Evolutionary conservation across 208 protist species (phyloP).

Genomic region (Wallacemonas sp.): DNA sequence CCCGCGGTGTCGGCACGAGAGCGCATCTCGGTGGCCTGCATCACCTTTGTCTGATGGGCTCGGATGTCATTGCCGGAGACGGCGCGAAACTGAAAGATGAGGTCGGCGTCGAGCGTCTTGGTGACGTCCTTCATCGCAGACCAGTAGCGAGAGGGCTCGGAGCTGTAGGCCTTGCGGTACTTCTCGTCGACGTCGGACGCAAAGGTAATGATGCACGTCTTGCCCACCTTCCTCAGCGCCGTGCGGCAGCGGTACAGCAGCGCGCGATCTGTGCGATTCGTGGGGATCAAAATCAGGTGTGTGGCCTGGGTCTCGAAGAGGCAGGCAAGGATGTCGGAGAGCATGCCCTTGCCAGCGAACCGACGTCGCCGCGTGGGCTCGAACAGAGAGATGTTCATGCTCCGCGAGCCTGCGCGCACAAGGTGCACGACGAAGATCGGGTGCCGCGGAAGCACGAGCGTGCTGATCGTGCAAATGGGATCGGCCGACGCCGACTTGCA

Average conservation of each 20-base stretch:
- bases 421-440: conserved; percentile 83
- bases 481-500: conserved; percentile 53
- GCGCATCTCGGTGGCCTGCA: conserved; percentile 15
- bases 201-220: conserved; percentile 64
- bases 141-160: conserved; percentile 77
- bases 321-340: conserved; percentile 80
- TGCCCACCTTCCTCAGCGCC: conserved; percentile 61
- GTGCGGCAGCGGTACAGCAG: conserved; percentile 76
- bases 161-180: conserved; percentile 66
- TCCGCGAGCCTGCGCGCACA: conserved; percentile 70
- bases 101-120: conserved; percentile 54
- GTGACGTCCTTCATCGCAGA: conserved; percentile 41
- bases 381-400: conserved; percentile 73
- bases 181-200: conserved; percentile 65
- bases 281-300: conserved; percentile 79
- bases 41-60: conserved; percentile 35
- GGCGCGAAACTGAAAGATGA: conserved; percentile 57
- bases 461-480: conserved; percentile 50
- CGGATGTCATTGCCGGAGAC: conserved; percentile 60
- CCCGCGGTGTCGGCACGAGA: conserved; percentile 8
- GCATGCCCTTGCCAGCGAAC: conserved; percentile 77
- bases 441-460: conserved; percentile 51
- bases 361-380: conserved; percentile 50
- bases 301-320: conserved; percentile 58
- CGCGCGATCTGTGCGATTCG: conserved; percentile 83